Evolutionary conservation across 352 stramenopile species (phyloP).

Genomic region (Phytophthora uliginosa): DNA sequence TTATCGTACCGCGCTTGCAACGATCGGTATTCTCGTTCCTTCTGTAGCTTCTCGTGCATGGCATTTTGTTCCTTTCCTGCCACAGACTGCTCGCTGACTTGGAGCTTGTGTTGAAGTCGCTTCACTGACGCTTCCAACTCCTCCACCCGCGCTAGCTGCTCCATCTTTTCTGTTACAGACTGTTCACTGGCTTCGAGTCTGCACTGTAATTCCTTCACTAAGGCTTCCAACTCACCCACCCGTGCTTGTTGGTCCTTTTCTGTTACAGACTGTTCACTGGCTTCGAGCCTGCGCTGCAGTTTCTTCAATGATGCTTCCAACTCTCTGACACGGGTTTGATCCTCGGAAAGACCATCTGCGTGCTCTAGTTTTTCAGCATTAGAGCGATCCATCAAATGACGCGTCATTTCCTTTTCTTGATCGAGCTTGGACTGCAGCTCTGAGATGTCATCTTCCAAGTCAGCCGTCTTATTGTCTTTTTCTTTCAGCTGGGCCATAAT

Average conservation of each 20-base stretch:
- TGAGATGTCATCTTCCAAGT: slow-evolving; percentile 62
- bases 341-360: slow-evolving; percentile 13
- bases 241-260: slow-evolving; percentile 22
- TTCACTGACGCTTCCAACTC: slow-evolving; percentile 48
- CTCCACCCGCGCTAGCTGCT: slow-evolving; percentile 26
- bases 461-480: slow-evolving; percentile 40
- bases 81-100: slow-evolving; percentile 47
- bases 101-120: slow-evolving; percentile 45
- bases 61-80: slow-evolving; percentile 53
- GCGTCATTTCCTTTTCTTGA: neutral
- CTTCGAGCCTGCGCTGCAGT: neutral
- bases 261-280: neutral
- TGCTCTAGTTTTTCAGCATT: slow-evolving; percentile 39
- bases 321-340: slow-evolving; percentile 14
- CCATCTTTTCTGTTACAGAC: slow-evolving; percentile 10
- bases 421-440: slow-evolving; percentile 62
- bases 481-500: slow-evolving; percentile 34
- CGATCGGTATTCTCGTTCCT: slow-evolving; percentile 55
- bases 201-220: slow-evolving; percentile 41
- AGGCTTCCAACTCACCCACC: slow-evolving; percentile 39
- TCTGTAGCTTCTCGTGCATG: slow-evolving; percentile 65
- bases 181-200: slow-evolving; percentile 45
- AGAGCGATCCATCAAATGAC: slow-evolving; percentile 41
- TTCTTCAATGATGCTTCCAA: slow-evolving; percentile 11
- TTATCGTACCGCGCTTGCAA: slow-evolving; percentile 43